These are phyloP conservation scores for Yamadazyma membranifaciens DNA, from an alignment of 1,139 yeast species.

Conservation along the genomic window DNA sequence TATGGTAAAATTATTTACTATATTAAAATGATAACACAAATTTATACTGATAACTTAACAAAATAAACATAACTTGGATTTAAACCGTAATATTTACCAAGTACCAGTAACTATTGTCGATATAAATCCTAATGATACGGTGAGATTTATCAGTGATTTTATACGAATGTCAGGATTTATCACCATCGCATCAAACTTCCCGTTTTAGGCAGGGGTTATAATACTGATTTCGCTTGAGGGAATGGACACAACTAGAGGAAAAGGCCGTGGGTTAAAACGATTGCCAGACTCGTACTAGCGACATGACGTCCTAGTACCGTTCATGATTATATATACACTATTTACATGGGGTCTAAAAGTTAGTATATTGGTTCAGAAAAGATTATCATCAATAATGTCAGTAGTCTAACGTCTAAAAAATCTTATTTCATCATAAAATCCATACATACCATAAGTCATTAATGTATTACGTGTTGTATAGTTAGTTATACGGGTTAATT, in stretches of 20 bases:
- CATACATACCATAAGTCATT: conserved; percentile 13
- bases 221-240: too few species aligned
- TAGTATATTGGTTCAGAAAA: conserved; percentile 9
- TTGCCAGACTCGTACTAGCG: too few species aligned
- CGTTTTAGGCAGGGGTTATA: too few species aligned
- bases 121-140: conserved; percentile 1
- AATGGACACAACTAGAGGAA: too few species aligned
- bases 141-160: not conserved
- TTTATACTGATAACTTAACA: conserved; percentile 11
- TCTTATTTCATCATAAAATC: conserved; percentile 27
- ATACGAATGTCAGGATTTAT: not conserved
- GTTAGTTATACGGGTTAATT: too few species aligned
- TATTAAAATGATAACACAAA: conserved; percentile 11
- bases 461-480: not conserved
- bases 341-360: conserved; percentile 5
- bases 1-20: not conserved
- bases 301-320: too few species aligned
- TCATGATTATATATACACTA: conserved; percentile 1
- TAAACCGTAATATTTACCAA: conserved; percentile 4
- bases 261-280: too few species aligned
- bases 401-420: conserved; percentile 22
- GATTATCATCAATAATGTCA: conserved; percentile 12
- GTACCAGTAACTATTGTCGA: conserved; percentile 1
- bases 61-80: conserved; percentile 11
- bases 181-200: not conserved